Conservation (phyloP, 345 rosid genomes). For the Aquilaria malaccensis region DNA sequence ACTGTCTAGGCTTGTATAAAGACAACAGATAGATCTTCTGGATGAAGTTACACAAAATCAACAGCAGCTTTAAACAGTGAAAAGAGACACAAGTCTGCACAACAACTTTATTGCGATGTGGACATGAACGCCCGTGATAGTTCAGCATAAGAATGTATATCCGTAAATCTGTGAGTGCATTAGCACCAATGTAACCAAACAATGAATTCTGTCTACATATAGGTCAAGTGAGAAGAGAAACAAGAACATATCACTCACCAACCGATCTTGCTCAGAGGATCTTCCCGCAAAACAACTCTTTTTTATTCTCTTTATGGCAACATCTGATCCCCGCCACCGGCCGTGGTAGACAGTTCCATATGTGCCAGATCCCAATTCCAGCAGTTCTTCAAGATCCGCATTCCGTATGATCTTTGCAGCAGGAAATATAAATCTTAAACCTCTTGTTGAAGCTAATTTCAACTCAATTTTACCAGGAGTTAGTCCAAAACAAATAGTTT, state of each 20-base stretch:
- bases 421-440: conserved; percentile 16
- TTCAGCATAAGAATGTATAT: neutral
- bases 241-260: conserved; percentile 37
- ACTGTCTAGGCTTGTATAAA: too few relatives aligned
- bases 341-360: conserved; percentile 78
- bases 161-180: neutral
- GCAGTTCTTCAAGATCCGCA: conserved; percentile 61
- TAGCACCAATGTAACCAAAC: neutral
- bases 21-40: too few relatives aligned
- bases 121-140: too few relatives aligned
- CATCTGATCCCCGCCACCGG: conserved; percentile 75
- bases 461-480: neutral
- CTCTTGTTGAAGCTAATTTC: neutral
- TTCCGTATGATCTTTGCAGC: conserved; percentile 49
- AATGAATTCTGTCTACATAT: neutral
- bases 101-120: too few relatives aligned
- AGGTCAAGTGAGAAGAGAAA: conserved; percentile 4
- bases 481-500: too few relatives aligned
- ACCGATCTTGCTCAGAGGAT: conserved; percentile 58
- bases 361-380: conserved; percentile 63
- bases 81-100: too few relatives aligned
- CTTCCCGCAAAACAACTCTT: conserved; percentile 56
- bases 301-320: conserved; percentile 63
- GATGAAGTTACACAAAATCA: too few relatives aligned
- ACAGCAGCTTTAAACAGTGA: too few relatives aligned